Conservation (phyloP, 345 rosid species). For the Eucalyptus pauciflora region DNA sequence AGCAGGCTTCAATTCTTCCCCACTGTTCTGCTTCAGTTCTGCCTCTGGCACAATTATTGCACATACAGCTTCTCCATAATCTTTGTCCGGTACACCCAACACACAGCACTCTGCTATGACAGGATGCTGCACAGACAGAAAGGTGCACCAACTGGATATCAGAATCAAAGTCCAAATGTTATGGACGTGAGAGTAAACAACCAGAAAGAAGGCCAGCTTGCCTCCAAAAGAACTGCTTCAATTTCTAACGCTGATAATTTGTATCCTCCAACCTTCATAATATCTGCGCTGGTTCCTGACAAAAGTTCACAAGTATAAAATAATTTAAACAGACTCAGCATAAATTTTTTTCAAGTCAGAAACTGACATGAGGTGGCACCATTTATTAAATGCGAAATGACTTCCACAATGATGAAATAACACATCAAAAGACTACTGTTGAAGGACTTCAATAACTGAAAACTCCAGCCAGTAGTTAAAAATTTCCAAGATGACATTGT, state of each 20-base stretch:
- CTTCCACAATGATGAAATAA: not conserved
- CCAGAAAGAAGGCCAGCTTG: conserved; percentile 3
- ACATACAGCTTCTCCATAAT: conserved; percentile 75
- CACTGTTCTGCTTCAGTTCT: conserved; percentile 31
- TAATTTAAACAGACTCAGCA: not conserved
- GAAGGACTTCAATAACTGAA: not conserved
- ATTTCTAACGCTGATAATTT: conserved; percentile 93
- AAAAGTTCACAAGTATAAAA: not conserved
- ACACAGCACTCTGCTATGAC: conserved; percentile 81
- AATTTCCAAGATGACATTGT: not conserved
- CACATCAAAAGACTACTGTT: not conserved
- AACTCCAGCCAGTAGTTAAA: not conserved
- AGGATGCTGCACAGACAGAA: conserved; percentile 54
- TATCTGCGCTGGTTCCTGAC: conserved; percentile 88
- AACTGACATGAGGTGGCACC: not conserved
- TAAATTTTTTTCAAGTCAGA: not conserved
- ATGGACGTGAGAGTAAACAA: not conserved
- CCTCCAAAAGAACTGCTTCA: conserved; percentile 87
- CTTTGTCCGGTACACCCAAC: conserved; percentile 80
- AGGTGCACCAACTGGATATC: not conserved
- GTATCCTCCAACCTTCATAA: conserved; percentile 97
- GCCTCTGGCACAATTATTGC: conserved; percentile 58
- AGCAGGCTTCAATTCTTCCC: conserved; percentile 35
- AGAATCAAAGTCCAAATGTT: not conserved
- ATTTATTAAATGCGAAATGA: not conserved